Evolutionary conservation across 257 asterid genomes (phyloP).

Genomic region (Solanum pimpinellifolium): DNA sequence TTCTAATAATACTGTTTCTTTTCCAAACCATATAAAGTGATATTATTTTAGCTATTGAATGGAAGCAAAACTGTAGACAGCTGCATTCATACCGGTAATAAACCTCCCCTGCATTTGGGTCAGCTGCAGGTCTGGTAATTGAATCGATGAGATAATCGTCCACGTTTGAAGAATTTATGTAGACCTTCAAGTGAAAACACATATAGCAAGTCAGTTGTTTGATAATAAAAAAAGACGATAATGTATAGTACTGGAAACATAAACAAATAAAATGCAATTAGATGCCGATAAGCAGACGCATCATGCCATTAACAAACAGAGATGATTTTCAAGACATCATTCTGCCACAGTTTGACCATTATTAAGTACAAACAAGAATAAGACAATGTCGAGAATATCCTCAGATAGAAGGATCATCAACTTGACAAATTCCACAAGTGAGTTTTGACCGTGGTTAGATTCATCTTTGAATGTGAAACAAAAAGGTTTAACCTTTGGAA

Average conservation of each 20-base stretch:
- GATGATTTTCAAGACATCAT: not conserved
- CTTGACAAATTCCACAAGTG: not conserved
- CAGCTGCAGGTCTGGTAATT: conserved; percentile 71
- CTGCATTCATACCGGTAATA: conserved; percentile 53
- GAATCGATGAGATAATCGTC: conserved; percentile 79
- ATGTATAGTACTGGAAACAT: not conserved
- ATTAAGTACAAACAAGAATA: not conserved
- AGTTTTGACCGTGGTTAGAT: not conserved
- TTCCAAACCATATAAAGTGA: not conserved
- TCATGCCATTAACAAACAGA: not conserved
- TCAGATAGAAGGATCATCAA: not conserved
- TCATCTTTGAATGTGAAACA: not conserved
- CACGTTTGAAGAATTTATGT: conserved; percentile 64
- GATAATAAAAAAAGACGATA: not conserved
- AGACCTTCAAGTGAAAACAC: conserved; percentile 40
- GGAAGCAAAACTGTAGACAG: not conserved
- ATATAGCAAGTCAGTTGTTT: not conserved
- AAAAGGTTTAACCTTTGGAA: not conserved
- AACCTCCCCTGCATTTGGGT: conserved; percentile 91
- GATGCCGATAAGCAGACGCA: not conserved
- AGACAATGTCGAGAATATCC: not conserved
- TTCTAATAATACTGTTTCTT: not conserved
- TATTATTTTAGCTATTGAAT: not conserved
- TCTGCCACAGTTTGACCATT: not conserved
- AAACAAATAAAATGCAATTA: not conserved